Evolutionary conservation across 495 filamentous ascomycete genomes (phyloP), one percentile per base, ranked within the genome.

Genomic region (Podospora pseudopauciseta): DNA sequence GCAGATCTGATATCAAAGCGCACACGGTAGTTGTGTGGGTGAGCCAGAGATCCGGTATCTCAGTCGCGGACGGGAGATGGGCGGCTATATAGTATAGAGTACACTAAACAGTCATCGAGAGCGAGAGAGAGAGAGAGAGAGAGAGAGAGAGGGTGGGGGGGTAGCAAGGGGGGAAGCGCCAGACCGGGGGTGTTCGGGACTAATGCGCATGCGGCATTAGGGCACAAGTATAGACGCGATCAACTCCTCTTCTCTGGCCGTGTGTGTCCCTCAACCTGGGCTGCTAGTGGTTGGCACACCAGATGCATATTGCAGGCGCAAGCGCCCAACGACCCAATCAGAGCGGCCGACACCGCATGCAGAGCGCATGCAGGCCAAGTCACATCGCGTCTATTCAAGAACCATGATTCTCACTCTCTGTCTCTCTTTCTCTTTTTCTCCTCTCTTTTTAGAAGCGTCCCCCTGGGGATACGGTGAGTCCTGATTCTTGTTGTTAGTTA

Each of bases 311-410:
- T 67, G 71, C 73, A 74, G 73, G 76, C 77, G 74, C 74, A 76
- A 73, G 77, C 77, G 77, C 77, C 72, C 68, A 63, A 26, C 28
- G 20, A 59, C 11, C 74, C 71, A 76, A 75, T 75, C 5, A 30
- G 4, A 30, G 68, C 65, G 49, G 63, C 19, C 44, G 28, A 44
- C n/a, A 19, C 59, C n/a, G 13, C 32, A 23, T 11, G 7, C 23
- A 61, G 68, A 57, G 68, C 70, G 68, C 70, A 68, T 74, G 73
- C 72, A 69, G 60, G 18, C 61, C 65, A 61, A 72, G 69, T 79
- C 76, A 77, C 76, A 76, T 71, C 76, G 77, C 77, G 76, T 72
- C 76, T 78, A 76, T 71, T 75, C 63, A 54, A 39, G 26, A 49
- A 49, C 64, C 64, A 57, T 60, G 23, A 23, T 23, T 23, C 23